Percentiles rank a stretch among this genome's conserved stretches.
phyloP scores from a whole-genome alignment of 768 basidiomycete genomes.

The Mycena leptocephala region DNA sequence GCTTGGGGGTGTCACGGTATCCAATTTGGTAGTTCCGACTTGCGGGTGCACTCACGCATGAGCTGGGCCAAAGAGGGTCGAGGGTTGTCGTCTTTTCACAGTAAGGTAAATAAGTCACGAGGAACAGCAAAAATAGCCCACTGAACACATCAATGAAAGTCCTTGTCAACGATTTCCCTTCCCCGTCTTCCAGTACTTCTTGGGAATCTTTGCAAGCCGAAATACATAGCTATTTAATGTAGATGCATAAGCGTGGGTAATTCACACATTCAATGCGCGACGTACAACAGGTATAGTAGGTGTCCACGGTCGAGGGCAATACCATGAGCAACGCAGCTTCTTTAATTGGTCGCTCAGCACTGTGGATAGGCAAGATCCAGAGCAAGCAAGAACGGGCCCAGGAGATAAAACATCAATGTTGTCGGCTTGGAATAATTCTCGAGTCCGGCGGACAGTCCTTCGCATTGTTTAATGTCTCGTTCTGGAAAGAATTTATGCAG shows the following conservation, averaged over 20 bases:
- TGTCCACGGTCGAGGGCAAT: neutral
- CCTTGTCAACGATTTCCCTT: neutral
- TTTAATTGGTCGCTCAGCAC: neutral
- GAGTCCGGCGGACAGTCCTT: neutral
- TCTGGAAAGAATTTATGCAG: neutral
- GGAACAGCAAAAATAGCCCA: neutral
- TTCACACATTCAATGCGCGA: neutral
- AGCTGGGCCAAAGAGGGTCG: neutral
- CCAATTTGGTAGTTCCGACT: neutral
- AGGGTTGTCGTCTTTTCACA: neutral
- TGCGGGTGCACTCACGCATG: neutral
- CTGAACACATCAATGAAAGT: neutral
- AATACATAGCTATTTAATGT: neutral
- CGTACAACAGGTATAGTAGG: neutral
- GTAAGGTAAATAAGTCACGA: neutral
- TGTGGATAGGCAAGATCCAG: neutral
- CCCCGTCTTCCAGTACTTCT: neutral
- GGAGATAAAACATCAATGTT: neutral
- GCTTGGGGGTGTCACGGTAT: slow-evolving; percentile 1
- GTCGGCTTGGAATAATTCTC: neutral
- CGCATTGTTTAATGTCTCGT: neutral
- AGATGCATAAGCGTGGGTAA: neutral
- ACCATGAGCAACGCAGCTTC: neutral
- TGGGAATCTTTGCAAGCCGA: slow-evolving; percentile 8
- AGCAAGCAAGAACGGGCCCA: neutral